Base-by-base conservation (phyloP, 345 rosid genomes). In the Sisymbrium irio region DNA sequence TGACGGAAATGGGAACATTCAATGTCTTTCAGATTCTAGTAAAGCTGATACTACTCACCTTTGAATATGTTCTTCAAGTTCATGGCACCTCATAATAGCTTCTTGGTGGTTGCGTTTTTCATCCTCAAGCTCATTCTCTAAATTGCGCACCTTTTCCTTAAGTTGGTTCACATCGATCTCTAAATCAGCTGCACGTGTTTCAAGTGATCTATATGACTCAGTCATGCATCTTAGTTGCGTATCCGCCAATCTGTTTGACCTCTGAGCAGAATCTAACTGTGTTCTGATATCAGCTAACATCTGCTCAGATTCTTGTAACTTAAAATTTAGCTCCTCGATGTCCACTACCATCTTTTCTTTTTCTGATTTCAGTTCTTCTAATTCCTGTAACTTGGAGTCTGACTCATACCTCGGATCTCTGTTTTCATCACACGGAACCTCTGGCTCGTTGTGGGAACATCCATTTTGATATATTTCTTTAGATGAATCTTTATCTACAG, bases 151-250 rank as follows among this genome's bases (percentile, higher is more conserved):
- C 59, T 85, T 87, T 57, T 75, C 80, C 67, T 40, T 85, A 67
- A 94, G 88, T 79, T 82, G 85, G 78, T 84, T 88, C 58, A 87
- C 86, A 72, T 88, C 90, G 9, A 83, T 78, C 81, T 87, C 97
- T 53, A 92, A 69, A 74, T 86, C 88, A 63, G 81, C 82, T 57
- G 96, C 87, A 46, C 82, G 96, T 62, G 84, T 72, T 85, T 94
- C 98, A 66, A 94, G 93, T 25, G 89, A 81, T 76, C 96, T 86
- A 75, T 94, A 94, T 20, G 98, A 94, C 86, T 89, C 98, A 35
- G 87, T 85, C 98, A 94, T 91, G 67, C 98, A 94, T 82, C 89
- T 94, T 46, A 91, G 84, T 71, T 94, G 98, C 2, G 93, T 94
- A 72, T 91, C 97, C 12, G 97, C 85, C 84, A 94, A 82, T 78